Percentiles rank a stretch among this genome's conserved stretches.
Conservation (phyloP, 257 asterid species). For the Plectranthus barbatus region DNA sequence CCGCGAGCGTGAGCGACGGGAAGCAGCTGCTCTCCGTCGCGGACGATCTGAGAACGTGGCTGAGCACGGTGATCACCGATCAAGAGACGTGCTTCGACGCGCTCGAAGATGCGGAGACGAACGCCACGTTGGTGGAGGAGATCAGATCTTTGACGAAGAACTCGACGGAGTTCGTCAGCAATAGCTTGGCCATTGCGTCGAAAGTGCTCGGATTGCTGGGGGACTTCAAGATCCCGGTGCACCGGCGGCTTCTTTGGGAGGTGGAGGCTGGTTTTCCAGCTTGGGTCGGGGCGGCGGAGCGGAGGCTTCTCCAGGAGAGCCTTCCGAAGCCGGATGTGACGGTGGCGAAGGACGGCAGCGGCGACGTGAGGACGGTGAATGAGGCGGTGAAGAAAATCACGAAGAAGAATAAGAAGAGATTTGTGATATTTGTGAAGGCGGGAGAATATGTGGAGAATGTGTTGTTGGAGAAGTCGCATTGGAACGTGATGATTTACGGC, state of each 20-base stretch:
- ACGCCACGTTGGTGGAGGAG: conserved; percentile 34
- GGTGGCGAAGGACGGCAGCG: conserved; percentile 58
- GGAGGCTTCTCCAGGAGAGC: conserved; percentile 44
- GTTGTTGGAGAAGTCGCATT: conserved; percentile 41
- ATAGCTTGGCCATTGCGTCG: conserved; percentile 68
- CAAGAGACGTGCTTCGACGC: conserved; percentile 77
- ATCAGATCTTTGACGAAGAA: conserved; percentile 36
- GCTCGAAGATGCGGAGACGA: conserved; percentile 44
- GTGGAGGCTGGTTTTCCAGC: conserved; percentile 29
- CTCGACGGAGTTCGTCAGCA: conserved; percentile 53
- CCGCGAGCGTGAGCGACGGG: conserved; percentile 12
- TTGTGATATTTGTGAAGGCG: conserved; percentile 46
- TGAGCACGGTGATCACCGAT: conserved; percentile 57
- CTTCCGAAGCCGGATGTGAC: conserved; percentile 41
- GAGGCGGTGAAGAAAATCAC: conserved; percentile 59
- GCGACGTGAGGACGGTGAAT: conserved; percentile 30
- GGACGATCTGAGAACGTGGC: conserved; percentile 51
- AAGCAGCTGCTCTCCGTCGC: conserved; percentile 15
- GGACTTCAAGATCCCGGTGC: conserved; percentile 32
- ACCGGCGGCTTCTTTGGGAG: conserved; percentile 38
- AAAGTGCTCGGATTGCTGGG: conserved; percentile 36
- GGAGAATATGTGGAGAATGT: conserved; percentile 58
- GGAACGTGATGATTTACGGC: conserved; percentile 84
- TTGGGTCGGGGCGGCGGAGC: conserved; percentile 47
- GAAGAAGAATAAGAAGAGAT: conserved; percentile 37